phyloP scores from a whole-genome alignment of 495 filamentous ascomycete species.

The Delitschia confertaspora region DNA sequence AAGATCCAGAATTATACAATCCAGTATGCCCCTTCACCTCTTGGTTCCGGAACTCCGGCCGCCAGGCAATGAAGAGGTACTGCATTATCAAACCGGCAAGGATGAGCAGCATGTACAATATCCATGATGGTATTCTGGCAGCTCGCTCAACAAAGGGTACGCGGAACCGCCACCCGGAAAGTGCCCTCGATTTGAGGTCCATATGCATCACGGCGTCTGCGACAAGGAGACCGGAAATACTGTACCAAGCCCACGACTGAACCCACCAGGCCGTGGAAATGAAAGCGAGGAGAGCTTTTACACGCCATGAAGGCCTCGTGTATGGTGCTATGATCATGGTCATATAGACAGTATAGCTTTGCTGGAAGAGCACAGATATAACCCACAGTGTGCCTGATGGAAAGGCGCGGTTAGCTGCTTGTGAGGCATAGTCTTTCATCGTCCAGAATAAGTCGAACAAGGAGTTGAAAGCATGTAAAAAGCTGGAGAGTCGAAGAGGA shows the following conservation, averaged over 20 bases:
- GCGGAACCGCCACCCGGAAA: conserved; percentile 12
- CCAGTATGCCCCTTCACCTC: conserved; percentile 34
- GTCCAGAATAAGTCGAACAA: conserved; percentile 38
- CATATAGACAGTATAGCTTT: conserved; percentile 37
- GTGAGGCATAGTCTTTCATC: conserved; percentile 20
- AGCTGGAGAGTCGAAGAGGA: conserved; percentile 26
- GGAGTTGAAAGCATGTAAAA: conserved; percentile 34
- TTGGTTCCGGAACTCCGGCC: conserved; percentile 24
- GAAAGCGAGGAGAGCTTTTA: conserved; percentile 30
- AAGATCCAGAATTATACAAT: conserved; percentile 27
- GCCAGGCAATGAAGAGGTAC: conserved; percentile 33
- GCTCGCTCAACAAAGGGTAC: too few species aligned
- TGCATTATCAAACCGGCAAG: conserved; percentile 30
- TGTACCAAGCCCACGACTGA: conserved; percentile 36
- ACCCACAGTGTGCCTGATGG: conserved; percentile 35
- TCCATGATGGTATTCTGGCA: conserved; percentile 23
- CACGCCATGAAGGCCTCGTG: conserved; percentile 32
- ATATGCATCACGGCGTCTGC: conserved; percentile 35
- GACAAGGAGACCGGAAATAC: conserved; percentile 32
- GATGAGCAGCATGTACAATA: conserved; percentile 23
- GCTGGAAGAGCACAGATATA: conserved; percentile 32
- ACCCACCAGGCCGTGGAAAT: conserved; percentile 37
- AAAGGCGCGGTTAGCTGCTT: conserved; percentile 33
- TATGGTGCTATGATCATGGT: conserved; percentile 36
- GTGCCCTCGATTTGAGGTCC: conserved; percentile 28